These are phyloP conservation scores for Sungouiella thailandica DNA, from an alignment of 805 yeast genomes.

Conservation along the genomic window DNA sequence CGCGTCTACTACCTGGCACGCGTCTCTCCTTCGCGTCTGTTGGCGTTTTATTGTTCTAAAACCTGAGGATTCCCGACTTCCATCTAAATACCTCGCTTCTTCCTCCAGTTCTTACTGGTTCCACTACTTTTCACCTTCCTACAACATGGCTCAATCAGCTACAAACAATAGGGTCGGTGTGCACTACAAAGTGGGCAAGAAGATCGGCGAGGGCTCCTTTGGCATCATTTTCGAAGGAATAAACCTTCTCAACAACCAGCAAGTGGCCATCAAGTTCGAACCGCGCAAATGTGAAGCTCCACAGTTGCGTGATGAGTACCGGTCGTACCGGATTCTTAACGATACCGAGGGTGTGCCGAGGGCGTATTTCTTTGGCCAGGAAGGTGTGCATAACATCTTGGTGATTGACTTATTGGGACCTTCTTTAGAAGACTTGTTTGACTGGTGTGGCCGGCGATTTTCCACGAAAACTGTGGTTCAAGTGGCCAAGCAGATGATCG, in stretches of 20 bases:
- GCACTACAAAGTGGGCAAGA: constrained; percentile 94
- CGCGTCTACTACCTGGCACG: too few species aligned
- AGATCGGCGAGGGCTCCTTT: constrained; percentile 97
- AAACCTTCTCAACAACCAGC: constrained; percentile 83
- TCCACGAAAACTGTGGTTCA: constrained; percentile 84
- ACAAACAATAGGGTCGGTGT: constrained; percentile 77
- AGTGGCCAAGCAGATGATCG: constrained; percentile 92
- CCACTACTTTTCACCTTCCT: too few species aligned
- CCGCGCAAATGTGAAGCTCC: constrained; percentile 98
- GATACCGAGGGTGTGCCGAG: constrained; percentile 86
- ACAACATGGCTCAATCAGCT: constrained; percentile 35
- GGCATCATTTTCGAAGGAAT: constrained; percentile 97
- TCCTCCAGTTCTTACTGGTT: too few species aligned
- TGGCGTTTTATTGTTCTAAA: too few species aligned
- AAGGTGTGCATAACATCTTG: constrained; percentile 91
- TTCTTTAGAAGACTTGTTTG: constrained; percentile 90
- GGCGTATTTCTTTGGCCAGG: constrained; percentile 98
- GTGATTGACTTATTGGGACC: constrained; percentile 96
- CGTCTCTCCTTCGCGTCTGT: too few species aligned
- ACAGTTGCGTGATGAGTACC: constrained; percentile 91
- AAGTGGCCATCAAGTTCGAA: constrained; percentile 95
- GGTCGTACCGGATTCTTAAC: constrained; percentile 84
- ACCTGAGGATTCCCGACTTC: too few species aligned
- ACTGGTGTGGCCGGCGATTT: constrained; percentile 95
- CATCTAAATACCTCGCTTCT: too few species aligned